Base-by-base conservation (phyloP, 2,329 filamentous ascomycete genomes). In the Xylariaceae sp. region DNA sequence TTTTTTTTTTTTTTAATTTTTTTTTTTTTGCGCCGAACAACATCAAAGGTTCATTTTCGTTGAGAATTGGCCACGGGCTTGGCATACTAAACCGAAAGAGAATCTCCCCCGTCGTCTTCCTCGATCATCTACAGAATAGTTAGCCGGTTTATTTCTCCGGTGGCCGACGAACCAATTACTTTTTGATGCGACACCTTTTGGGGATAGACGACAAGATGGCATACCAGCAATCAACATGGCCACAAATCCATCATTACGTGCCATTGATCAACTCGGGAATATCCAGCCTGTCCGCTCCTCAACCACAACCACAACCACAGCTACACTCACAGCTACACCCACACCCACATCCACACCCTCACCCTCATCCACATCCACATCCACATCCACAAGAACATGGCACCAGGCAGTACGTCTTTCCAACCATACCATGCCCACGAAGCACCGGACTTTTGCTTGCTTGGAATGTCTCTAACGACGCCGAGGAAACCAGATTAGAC, bases 201-300 rank as follows among this genome's bases (percentile, higher is more conserved):
- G 26, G 48, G 30, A 6, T 11, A 27, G 34, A 53, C 41, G 40
- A 47, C 47, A 55, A 12, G 35, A 67, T 67, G 65, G 65, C 65
- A 37, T 67, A 66, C 40, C 64, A 64, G 44, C 62, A 63, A 46
- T 52, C 56, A 43, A 58, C 64, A 44, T 67, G 65, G 65, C 54
- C 61, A 19, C 62, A 61, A 31, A 60, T 59, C 19, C 52, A 61
- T 53, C 54, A 63, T 51, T 67, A 67, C 55, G 59, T 67, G 54
- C 61, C 63, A 52, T 61, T 61, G 42, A 66, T 67, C 63, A 62
- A 57, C 48, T 60, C 61, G 35, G 56, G 57, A 29, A 66, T 67
- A 52, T 47, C 63, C 34, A 62, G 53, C 48, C 52, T 66, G n/a
- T 56, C 63, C 12, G 49, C 51, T 6, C 57, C 62, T 30, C 65